Evolutionary conservation across 176 grass and related monocot genomes (phyloP).

Genomic region (Juncus inflexus): DNA sequence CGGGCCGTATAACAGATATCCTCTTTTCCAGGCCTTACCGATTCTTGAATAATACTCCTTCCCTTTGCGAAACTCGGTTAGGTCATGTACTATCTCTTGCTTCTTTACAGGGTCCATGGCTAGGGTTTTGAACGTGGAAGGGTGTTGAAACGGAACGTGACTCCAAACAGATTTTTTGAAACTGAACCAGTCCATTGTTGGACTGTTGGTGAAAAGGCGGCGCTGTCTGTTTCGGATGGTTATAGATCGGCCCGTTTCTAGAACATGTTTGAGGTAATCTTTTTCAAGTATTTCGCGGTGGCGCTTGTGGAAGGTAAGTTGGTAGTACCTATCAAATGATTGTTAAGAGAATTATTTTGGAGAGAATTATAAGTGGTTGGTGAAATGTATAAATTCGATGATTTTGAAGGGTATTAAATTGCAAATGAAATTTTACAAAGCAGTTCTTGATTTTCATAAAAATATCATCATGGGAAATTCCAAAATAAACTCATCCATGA

Average conservation of each 20-base stretch:
- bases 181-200: background rate
- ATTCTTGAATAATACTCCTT: constrained; percentile 38
- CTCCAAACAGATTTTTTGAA: constrained; percentile 21
- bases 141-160: constrained; percentile 36
- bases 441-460: too few relatives aligned
- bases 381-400: background rate
- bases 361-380: too few relatives aligned
- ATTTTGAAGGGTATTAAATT: background rate
- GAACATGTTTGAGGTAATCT: constrained; percentile 18
- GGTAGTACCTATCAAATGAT: constrained; percentile 20
- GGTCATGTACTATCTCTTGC: constrained; percentile 20
- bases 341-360: background rate
- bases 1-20: constrained; percentile 32
- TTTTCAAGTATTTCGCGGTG: constrained; percentile 1
- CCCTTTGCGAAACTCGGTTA: constrained; percentile 12
- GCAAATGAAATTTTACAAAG: background rate
- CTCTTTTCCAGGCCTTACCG: constrained; percentile 35
- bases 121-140: constrained; percentile 33
- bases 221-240: constrained; percentile 15
- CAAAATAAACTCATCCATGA: too few relatives aligned
- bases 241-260: constrained; percentile 18
- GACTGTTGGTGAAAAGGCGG: constrained; percentile 29
- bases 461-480: too few relatives aligned
- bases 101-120: constrained; percentile 35
- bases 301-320: constrained; percentile 27